Percentiles rank a stretch among this genome's conserved stretches.
These are phyloP conservation scores for Ananas comosus DNA, from an alignment of 176 grass and related monocot genomes.

Conservation along the genomic window DNA sequence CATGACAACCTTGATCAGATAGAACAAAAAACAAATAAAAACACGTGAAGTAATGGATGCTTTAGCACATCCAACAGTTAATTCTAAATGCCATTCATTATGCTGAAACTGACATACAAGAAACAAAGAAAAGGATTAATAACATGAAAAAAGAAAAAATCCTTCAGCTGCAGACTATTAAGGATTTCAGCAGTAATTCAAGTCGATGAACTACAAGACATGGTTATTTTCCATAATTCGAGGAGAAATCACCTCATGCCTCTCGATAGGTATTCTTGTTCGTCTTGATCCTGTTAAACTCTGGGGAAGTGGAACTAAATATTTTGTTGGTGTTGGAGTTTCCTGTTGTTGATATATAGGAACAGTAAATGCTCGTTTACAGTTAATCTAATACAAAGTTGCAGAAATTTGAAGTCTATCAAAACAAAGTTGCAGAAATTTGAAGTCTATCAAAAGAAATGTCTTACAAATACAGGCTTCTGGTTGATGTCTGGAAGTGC, in stretches of 20 bases:
- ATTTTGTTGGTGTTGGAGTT: slow-evolving; percentile 60
- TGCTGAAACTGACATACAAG: not conserved
- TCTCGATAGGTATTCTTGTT: slow-evolving; percentile 50
- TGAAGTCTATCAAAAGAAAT: slow-evolving; percentile 21
- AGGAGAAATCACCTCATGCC: slow-evolving; percentile 57
- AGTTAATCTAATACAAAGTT: not conserved
- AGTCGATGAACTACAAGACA: not conserved
- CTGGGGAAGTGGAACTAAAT: slow-evolving; percentile 39
- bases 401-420: slow-evolving; percentile 8
- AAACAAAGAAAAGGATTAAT: not conserved
- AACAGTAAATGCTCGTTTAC: not conserved
- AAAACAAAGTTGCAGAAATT: not conserved
- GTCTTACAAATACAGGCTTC: slow-evolving; percentile 69
- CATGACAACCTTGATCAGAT: slow-evolving; percentile 23
- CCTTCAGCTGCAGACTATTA: not conserved
- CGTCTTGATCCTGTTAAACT: slow-evolving; percentile 52
- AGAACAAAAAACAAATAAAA: not conserved
- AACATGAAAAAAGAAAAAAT: not conserved
- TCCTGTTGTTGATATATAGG: slow-evolving; percentile 43
- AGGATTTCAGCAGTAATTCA: not conserved
- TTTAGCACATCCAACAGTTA: not conserved
- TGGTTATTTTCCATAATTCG: not conserved
- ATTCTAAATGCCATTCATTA: not conserved
- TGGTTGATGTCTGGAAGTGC: slow-evolving; percentile 34
- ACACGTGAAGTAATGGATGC: not conserved